Conservation (phyloP, 2,329 filamentous ascomycete species). For the Fusarium gaditjirri region DNA sequence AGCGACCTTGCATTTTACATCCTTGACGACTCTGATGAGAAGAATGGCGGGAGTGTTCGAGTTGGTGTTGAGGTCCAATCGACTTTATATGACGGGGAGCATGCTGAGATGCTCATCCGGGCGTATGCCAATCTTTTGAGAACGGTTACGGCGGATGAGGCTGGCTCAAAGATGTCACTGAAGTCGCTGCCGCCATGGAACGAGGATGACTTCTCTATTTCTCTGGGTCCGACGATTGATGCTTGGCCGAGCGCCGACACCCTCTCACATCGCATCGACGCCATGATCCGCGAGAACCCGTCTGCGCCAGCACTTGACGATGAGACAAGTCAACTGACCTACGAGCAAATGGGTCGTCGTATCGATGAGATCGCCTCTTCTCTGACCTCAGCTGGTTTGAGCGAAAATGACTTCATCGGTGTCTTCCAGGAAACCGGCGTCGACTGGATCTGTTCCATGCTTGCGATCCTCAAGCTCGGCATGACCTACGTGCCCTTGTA, state of each 20-base stretch:
- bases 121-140: neutral
- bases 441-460: conserved; percentile 7
- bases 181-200: neutral
- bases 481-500: conserved; percentile 17
- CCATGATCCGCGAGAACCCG: neutral
- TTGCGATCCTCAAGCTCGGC: conserved; percentile 8
- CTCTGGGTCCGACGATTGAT: neutral
- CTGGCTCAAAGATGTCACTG: neutral
- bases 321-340: neutral
- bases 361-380: neutral
- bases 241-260: neutral
- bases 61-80: neutral
- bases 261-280: neutral
- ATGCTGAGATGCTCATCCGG: neutral
- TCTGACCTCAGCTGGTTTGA: neutral
- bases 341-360: neutral
- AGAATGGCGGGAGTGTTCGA: neutral
- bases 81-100: neutral
- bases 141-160: neutral
- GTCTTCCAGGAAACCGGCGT: conserved; percentile 5
- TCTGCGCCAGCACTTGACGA: neutral
- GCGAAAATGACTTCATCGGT: neutral
- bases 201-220: neutral
- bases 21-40: neutral
- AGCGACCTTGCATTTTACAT: neutral